Evolutionary conservation across 1,284 basidiomycete species (phyloP), one percentile per base, ranked within the genome.

Genomic region (Earliella scabrosa): DNA sequence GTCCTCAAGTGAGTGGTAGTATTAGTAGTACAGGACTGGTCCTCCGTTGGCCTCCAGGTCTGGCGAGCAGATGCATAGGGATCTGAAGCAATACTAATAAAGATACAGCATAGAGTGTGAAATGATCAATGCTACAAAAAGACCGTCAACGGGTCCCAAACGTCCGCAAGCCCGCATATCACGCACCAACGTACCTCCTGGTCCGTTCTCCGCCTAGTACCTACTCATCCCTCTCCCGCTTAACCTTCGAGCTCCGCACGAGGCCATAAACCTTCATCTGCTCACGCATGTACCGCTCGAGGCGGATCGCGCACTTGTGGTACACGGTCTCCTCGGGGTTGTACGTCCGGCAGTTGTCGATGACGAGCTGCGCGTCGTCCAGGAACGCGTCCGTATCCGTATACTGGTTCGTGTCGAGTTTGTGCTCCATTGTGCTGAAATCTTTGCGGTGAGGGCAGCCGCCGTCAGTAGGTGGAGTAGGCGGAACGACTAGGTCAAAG

Each of bases 291-390:
- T 78, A 80, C 66, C 82, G 86, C 64, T 97, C 95, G 72, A 98
- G 74, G 74, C 87, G 89, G 63, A 85, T 88, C 9, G 95, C 96
- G 63, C 91, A 90, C 75, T 91, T 93, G 54, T 88, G 85, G 69
- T 97, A 99, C 44, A 92, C 86, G 23, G 92, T 90, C 36, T 81
- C 83, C 63, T 93, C 89, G 1, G 89, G 88, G 68, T 99, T 99
- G 76, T 97, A 99, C 49, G 82, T 72, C 54, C 90, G 82, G 74
- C 96, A 98, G 68, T 99, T 99, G 68, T 93, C 87, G 70, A 96
- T 95, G 52, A 99, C 85, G 50, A 95, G 78, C 63, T 88, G 85
- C 2, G 90, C 88, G 70, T 99, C 97, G 18, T 81, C 82, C 7
- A 91, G 72, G 69, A 98, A 95, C 41, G 82, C 80, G 53, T 94